Evolutionary conservation across 495 filamentous ascomycete species (phyloP).

Genomic region (Penicillium pancosmium): DNA sequence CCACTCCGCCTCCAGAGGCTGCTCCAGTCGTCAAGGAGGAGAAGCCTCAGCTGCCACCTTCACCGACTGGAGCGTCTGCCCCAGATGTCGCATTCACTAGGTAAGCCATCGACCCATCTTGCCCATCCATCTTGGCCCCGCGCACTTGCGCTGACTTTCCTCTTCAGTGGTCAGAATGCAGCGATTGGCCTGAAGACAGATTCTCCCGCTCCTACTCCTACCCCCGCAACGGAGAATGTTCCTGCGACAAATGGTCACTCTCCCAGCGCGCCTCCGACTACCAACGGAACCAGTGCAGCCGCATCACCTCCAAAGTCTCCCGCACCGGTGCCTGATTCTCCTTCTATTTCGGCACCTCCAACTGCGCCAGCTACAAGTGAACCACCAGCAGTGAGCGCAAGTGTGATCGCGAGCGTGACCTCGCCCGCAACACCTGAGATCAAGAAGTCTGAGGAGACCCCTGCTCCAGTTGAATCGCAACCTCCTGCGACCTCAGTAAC

Average conservation of each 20-base stretch:
- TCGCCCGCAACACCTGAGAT: constrained; percentile 14
- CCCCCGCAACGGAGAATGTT: constrained; percentile 18
- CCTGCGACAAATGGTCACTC: constrained; percentile 37
- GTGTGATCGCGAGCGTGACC: neutral
- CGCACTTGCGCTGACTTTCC: constrained; percentile 18
- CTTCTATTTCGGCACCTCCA: constrained; percentile 2
- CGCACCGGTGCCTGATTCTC: constrained; percentile 3
- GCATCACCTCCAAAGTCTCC: constrained; percentile 42
- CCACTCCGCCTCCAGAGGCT: constrained; percentile 53
- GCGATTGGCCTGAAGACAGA: constrained; percentile 27
- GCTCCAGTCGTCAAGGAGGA: constrained; percentile 45
- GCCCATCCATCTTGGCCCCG: constrained; percentile 4
- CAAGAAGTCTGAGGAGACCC: constrained; percentile 7
- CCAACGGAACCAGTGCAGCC: constrained; percentile 36
- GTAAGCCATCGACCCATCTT: constrained; percentile 26
- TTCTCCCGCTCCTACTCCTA: constrained; percentile 14
- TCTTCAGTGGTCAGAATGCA: constrained; percentile 20
- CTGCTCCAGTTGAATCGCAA: constrained; percentile 2
- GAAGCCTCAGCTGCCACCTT: constrained; percentile 49
- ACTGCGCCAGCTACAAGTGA: constrained; percentile 1
- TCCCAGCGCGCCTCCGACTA: constrained; percentile 19
- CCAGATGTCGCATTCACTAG: constrained; percentile 30
- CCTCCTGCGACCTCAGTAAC: constrained; percentile 1
- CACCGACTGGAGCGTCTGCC: constrained; percentile 42
- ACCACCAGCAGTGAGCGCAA: constrained; percentile 4